Evolutionary conservation across 257 asterid species (phyloP).

Genomic region (Penstemon barbatus): DNA sequence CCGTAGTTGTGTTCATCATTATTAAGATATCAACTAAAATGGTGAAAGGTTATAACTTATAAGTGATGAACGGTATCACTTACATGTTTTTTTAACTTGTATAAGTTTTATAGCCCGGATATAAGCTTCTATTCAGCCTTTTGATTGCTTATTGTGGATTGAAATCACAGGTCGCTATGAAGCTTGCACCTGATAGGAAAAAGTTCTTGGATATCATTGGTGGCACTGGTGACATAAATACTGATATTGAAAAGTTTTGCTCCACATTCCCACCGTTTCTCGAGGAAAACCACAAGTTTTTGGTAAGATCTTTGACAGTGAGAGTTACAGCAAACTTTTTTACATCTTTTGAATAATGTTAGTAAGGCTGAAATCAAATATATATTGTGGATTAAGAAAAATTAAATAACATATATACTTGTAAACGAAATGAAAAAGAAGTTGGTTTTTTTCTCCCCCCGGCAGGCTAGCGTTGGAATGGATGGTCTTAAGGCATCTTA

Average conservation of each 20-base stretch:
- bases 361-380: too few relatives aligned
- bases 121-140: not conserved
- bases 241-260: constrained; percentile 81
- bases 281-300: constrained; percentile 93
- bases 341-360: not conserved
- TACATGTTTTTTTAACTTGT: not conserved
- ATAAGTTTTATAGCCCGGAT: too few relatives aligned
- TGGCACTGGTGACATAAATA: constrained; percentile 64
- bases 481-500: constrained; percentile 93
- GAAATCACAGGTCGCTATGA: constrained; percentile 81
- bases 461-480: constrained; percentile 91
- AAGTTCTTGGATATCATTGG: constrained; percentile 79
- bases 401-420: too few relatives aligned
- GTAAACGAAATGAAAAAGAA: not conserved
- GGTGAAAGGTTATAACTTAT: constrained; percentile 5
- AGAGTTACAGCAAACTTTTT: not conserved
- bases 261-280: constrained; percentile 71
- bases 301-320: constrained; percentile 54
- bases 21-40: not conserved
- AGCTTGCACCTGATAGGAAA: constrained; percentile 98
- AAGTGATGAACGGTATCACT: not conserved
- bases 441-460: constrained; percentile 16
- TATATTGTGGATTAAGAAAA: too few relatives aligned
- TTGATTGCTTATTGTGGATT: constrained; percentile 6
- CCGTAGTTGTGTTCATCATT: not conserved